A percentile compares a stretch with the other conserved stretches of the same genome.
Evolutionary conservation across 768 basidiomycete genomes (phyloP).

Genomic region (Rhizopogon vesiculosus): DNA sequence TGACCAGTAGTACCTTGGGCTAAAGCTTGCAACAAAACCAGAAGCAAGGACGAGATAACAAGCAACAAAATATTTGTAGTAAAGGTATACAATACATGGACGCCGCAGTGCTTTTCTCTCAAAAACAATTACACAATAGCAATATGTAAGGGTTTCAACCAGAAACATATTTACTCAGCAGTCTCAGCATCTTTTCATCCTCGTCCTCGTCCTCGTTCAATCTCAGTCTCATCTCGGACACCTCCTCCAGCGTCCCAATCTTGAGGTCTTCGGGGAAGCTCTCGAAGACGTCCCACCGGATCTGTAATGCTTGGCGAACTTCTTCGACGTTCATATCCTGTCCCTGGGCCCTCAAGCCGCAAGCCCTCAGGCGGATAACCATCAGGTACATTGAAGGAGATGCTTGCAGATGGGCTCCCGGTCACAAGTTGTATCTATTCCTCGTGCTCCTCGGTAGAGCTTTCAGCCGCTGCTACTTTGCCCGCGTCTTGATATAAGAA

Average conservation of each 20-base stretch:
- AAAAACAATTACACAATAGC: neutral
- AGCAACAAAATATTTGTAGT: neutral
- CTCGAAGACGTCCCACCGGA: too few species aligned
- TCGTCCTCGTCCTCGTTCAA: too few species aligned
- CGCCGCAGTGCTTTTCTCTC: neutral
- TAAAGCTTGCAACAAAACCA: too few species aligned
- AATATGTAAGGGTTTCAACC: neutral
- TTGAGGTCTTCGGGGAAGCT: constrained; percentile 65
- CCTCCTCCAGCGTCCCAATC: constrained; percentile 66
- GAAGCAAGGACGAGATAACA: too few species aligned
- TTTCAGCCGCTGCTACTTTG: constrained; percentile 45
- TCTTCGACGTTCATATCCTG: constrained; percentile 72
- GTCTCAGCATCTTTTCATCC: neutral
- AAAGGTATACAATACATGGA: neutral
- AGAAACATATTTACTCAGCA: neutral
- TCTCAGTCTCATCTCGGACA: constrained; percentile 70
- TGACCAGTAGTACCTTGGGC: too few species aligned
- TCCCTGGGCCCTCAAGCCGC: constrained; percentile 83
- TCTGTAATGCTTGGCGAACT: constrained; percentile 80
- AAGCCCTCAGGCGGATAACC: constrained; percentile 90
- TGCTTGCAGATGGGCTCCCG: constrained; percentile 69
- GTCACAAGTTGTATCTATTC: constrained; percentile 96
- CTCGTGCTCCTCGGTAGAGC: constrained; percentile 30
- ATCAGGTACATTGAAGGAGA: constrained; percentile 91
- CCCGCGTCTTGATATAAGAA: constrained; percentile 74